phyloP scores from a whole-genome alignment of 139 green algal species.

The Nannochloris sp. region DNA sequence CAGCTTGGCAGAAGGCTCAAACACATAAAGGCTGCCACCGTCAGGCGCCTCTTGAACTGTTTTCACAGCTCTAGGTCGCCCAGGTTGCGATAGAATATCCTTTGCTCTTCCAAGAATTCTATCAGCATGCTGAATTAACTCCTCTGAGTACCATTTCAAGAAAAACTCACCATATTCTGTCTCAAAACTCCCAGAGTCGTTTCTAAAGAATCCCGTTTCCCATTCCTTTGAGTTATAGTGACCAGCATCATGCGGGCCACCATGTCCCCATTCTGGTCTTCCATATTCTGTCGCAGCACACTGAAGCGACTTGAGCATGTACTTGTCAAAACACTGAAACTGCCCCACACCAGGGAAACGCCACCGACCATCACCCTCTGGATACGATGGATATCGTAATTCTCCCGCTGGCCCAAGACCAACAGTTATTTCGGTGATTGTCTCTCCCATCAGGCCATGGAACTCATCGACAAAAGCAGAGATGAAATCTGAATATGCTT shows the following conservation, averaged over 20 bases:
- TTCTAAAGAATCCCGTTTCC: conserved; percentile 90
- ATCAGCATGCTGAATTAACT: conserved; percentile 80
- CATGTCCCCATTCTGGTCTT: conserved; percentile 77
- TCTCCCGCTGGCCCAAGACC: conserved; percentile 93
- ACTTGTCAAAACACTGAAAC: conserved; percentile 98
- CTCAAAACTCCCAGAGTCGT: conserved; percentile 70
- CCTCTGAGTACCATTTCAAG: conserved; percentile 81
- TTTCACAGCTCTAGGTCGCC: conserved; percentile 48
- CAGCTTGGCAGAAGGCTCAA: conserved; percentile 45
- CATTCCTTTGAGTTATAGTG: conserved; percentile 82
- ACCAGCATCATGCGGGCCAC: conserved; percentile 85
- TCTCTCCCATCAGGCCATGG: conserved; percentile 43
- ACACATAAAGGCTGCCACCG: conserved; percentile 23
- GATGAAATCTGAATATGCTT: conserved; percentile 91
- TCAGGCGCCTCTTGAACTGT: conserved; percentile 27
- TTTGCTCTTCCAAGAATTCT: conserved; percentile 59
- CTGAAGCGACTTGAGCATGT: conserved; percentile 82
- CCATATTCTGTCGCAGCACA: conserved; percentile 52
- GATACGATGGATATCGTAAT: conserved; percentile 96
- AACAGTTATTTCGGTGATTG: conserved; percentile 88
- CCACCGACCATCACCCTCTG: conserved; percentile 87
- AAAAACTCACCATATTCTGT: conserved; percentile 91
- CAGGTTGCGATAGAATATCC: conserved; percentile 47
- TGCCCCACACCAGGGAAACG: conserved; percentile 93
- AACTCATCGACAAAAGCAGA: conserved; percentile 78